Base-by-base conservation (phyloP, 2,329 filamentous ascomycete genomes). In the Nothomitra cinnamomea region DNA sequence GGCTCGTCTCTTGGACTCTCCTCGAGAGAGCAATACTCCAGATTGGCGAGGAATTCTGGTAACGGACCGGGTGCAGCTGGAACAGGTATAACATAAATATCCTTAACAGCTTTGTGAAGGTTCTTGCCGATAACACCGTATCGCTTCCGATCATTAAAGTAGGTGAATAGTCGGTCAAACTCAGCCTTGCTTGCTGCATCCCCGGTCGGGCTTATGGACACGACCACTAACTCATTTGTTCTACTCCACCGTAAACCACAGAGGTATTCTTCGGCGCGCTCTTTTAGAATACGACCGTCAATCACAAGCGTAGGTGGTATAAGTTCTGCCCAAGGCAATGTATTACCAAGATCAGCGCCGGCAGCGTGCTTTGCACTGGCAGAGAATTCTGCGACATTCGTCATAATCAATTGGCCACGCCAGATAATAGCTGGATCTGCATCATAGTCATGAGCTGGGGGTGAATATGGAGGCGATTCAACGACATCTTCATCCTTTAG, bases 71-170 rank as follows among this genome's bases (percentile, higher is more conserved):
- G 78, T 35, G 86, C 87, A 3, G 81, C 76, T 32, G 87, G 79
- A 3, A 96, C 79, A 0, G 92, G 90, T 8, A 95, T 83, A 32
- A 96, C 77, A 65, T 96, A 96, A 1, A 89, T 86, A 63, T 96
- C 90, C 56, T 88, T 83, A 50, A 95, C 84, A 56, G 87, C 83
- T 19, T 80, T 77, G 28, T 81, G 69, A 1, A 78, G 77, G 65
- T 85, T 84, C 63, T 90, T 85, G 13, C 82, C 82, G 5, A 95
- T 76, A 1, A 96, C 90, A 19, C 88, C 90, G 65, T 94, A 98
- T 35, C 88, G 78, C 58, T 85, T 78, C 62, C 90, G 86, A 51
- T 75, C 76, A 42, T 80, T 73, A 64, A 98, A 96, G 68, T 98
- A 96, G 52, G 88, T 77, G 61, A 89, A 86, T n/a, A 96, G 73